Base-by-base conservation (phyloP, 371 early-diverging fungal genomes). In the Syncephalastrum racemosum region DNA sequence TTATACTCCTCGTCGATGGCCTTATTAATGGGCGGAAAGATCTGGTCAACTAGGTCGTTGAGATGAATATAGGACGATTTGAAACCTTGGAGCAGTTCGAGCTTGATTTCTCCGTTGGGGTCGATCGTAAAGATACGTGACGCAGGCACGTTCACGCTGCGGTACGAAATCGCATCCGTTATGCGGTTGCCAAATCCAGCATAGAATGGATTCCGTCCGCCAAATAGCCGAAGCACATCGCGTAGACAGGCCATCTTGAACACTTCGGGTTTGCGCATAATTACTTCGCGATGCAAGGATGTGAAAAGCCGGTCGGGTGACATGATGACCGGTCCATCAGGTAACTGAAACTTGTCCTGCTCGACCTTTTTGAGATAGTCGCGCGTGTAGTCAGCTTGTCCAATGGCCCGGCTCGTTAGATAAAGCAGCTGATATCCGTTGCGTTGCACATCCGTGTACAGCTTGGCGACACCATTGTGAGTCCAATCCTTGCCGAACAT, bases 401-500 rank as follows among this genome's bases (percentile, higher is more conserved):
- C 97, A 60, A 99, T 94, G 1, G 99, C 95, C 6, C 99, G 79
- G 10, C 91, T 86, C 1, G 98, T 96, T 73, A 99, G 74, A 72
- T 99, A 99, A 40, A 99, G 64, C 43, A 99, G 88, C 66, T 93
- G 85, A 70, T 97, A 99, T 3, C 96, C 97, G 72, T 98, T 98
- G 54, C 86, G 90, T 23, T 60, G 68, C 60, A 99, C 94, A 66
- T 91, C 93, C 15, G 93, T 91, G 72, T 93, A 98, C 43, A 99
- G 81, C 58, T 89, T 89, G 31, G 99, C 98, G 8, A 99, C 92
- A 23, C 99, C 98, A 5, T 76, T 66, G 64, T 98, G 99, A 7
- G 98, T 97, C 97, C 97, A 98, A 74, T 99, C 99, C 68, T 86
- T 90, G 45, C 99, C 99, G 16, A 97, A 91, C 87, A 95, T 91